Conservation (phyloP, 192 early-diverging fungal species). For the Geosiphon pyriformis region DNA sequence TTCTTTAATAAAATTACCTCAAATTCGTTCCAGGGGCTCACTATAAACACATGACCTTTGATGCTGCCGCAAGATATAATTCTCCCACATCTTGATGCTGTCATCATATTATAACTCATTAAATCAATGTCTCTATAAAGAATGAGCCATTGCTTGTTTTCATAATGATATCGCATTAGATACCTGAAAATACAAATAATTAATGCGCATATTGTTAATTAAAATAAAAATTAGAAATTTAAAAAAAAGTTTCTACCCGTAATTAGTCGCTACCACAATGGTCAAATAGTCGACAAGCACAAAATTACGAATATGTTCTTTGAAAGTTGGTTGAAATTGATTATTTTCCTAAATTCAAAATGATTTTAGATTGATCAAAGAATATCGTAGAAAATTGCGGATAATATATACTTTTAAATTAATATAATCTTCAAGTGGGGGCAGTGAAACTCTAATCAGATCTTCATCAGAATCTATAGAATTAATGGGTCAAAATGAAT, state of each 20-base stretch:
- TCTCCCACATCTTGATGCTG: constrained; percentile 45
- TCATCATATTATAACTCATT: constrained; percentile 48
- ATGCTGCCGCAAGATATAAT: constrained; percentile 51
- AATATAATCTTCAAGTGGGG: constrained; percentile 23
- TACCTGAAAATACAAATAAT: constrained; percentile 32
- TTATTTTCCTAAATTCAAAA: not conserved
- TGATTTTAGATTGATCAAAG: not conserved
- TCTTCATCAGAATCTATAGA: constrained; percentile 29
- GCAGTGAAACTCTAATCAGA: constrained; percentile 22
- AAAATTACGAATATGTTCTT: constrained; percentile 49
- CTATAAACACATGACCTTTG: constrained; percentile 46
- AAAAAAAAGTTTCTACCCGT: constrained; percentile 28
- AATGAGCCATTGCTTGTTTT: constrained; percentile 25
- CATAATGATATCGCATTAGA: constrained; percentile 35
- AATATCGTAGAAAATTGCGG: too few species aligned
- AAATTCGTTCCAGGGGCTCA: constrained; percentile 43
- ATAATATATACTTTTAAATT: constrained; percentile 17
- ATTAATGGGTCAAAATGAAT: not conserved
- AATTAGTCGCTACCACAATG: constrained; percentile 37
- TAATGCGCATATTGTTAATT: not conserved
- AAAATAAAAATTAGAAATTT: not conserved
- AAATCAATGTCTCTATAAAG: constrained; percentile 39
- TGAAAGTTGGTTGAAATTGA: not conserved
- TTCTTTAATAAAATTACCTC: constrained; percentile 16
- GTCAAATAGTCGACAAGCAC: constrained; percentile 28